These are phyloP conservation scores for Diplodia seriata DNA, from an alignment of 2,329 filamentous ascomycete species.

Conservation along the genomic window DNA sequence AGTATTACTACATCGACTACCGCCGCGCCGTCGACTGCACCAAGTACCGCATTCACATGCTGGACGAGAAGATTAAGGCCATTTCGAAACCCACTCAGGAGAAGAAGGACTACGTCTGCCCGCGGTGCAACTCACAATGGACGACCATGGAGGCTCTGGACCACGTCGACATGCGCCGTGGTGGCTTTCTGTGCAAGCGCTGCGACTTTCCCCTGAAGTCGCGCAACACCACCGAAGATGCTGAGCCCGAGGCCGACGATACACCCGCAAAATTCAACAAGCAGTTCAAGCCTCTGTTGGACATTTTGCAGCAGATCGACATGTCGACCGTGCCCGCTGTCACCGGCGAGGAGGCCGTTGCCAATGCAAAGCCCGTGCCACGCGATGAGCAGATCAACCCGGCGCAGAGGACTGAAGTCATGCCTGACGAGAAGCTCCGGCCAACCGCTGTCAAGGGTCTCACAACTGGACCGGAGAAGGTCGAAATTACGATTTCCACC, in stretches of 20 bases:
- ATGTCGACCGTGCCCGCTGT: conserved; percentile 74
- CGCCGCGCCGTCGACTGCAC: conserved; percentile 93
- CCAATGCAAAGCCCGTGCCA: conserved; percentile 67
- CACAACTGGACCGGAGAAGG: conserved; percentile 69
- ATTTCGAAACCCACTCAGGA: conserved; percentile 79
- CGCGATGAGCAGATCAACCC: conserved; percentile 71
- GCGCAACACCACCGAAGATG: conserved; percentile 41
- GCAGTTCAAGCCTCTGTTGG: conserved; percentile 79
- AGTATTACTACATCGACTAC: conserved; percentile 97
- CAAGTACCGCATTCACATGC: conserved; percentile 89
- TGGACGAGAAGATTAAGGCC: conserved; percentile 87
- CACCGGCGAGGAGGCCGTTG: conserved; percentile 73
- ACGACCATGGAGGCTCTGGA: conserved; percentile 90
- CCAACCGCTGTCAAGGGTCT: conserved; percentile 75
- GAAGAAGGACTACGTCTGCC: conserved; percentile 90
- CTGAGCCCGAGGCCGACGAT: conserved; percentile 65
- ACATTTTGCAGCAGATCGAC: conserved; percentile 78
- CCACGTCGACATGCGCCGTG: conserved; percentile 66
- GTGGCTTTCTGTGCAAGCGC: conserved; percentile 79
- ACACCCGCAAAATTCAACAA: conserved; percentile 66
- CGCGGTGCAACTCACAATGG: conserved; percentile 82
- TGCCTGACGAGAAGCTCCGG: conserved; percentile 60
- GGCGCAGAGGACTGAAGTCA: conserved; percentile 64
- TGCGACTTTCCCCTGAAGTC: conserved; percentile 69
- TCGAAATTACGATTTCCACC: conserved; percentile 73